A percentile compares a stretch with the other conserved stretches of the same genome.
Evolutionary conservation across 2,329 filamentous ascomycete species (phyloP).

Genomic region (Beauveria pseudobassiana): DNA sequence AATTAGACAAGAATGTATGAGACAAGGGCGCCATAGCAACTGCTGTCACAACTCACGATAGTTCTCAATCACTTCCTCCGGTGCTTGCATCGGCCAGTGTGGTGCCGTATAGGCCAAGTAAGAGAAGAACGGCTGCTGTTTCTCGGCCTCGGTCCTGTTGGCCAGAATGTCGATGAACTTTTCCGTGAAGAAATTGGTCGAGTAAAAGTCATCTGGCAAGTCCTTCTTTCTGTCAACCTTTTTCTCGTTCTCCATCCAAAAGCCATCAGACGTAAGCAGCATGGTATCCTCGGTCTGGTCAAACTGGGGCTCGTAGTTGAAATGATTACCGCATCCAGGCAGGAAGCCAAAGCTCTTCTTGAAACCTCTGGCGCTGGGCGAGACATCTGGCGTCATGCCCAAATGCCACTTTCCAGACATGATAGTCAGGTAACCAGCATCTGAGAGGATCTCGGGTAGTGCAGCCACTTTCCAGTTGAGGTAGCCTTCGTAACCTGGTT

Average conservation of each 20-base stretch:
- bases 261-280: slow-evolving; percentile 25
- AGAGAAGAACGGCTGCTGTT: slow-evolving; percentile 42
- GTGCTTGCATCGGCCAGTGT: slow-evolving; percentile 46
- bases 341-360: slow-evolving; percentile 51
- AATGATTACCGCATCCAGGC: slow-evolving; percentile 51
- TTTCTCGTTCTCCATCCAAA: slow-evolving; percentile 17
- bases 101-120: slow-evolving; percentile 49
- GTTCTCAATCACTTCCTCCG: slow-evolving; percentile 36
- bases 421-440: slow-evolving; percentile 51
- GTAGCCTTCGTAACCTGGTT: slow-evolving; percentile 57
- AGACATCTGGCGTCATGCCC: slow-evolving; percentile 48
- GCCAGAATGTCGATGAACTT: slow-evolving; percentile 38
- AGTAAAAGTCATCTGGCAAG: slow-evolving; percentile 45
- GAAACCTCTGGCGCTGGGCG: slow-evolving; percentile 50
- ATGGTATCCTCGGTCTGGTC: slow-evolving; percentile 19
- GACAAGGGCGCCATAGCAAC: background rate
- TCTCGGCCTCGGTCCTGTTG: slow-evolving; percentile 14
- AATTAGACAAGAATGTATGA: background rate
- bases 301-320: slow-evolving; percentile 36
- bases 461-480: slow-evolving; percentile 52
- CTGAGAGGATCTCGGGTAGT: slow-evolving; percentile 49
- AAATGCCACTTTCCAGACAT: slow-evolving; percentile 60
- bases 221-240: background rate
- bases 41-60: slow-evolving; percentile 23
- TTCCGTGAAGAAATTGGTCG: slow-evolving; percentile 43